Evolutionary conservation across 2,329 filamentous ascomycete species (phyloP).

Genomic region (Pezicula radicicola): DNA sequence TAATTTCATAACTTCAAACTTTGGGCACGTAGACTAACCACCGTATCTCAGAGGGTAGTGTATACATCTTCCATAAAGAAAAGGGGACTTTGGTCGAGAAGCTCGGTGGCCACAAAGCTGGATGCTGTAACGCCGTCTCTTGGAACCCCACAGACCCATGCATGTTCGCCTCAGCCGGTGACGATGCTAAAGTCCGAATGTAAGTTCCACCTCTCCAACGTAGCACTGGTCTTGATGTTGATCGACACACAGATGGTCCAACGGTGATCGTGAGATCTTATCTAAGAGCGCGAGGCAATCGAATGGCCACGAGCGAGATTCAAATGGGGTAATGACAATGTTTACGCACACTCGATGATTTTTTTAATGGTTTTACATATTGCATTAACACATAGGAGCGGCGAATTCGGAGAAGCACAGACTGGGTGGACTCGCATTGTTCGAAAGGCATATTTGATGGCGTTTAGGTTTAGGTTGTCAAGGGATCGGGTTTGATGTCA

Average conservation of each 20-base stretch:
- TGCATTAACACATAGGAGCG: constrained; percentile 3
- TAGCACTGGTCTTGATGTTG: background rate
- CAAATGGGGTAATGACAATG: constrained; percentile 16
- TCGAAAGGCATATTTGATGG: constrained; percentile 1
- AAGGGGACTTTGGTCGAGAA: constrained; percentile 74
- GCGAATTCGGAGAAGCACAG: constrained; percentile 4
- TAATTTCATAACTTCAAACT: constrained; percentile 35
- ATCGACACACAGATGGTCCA: constrained; percentile 18
- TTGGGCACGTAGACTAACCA: constrained; percentile 7
- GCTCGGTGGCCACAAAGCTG: constrained; percentile 69
- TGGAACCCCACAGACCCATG: constrained; percentile 84
- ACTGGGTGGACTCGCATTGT: background rate
- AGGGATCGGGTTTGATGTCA: background rate
- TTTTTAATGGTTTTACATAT: background rate
- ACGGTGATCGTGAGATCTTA: constrained; percentile 9
- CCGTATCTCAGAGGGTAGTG: constrained; percentile 48
- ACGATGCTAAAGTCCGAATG: constrained; percentile 84
- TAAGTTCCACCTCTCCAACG: constrained; percentile 46
- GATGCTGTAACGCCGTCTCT: constrained; percentile 79
- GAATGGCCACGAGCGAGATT: constrained; percentile 12
- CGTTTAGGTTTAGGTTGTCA: background rate
- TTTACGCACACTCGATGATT: background rate
- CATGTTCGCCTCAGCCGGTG: constrained; percentile 88
- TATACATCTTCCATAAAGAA: constrained; percentile 90
- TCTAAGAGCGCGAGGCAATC: constrained; percentile 11